Percentiles rank a stretch among this genome's conserved stretches.
Evolutionary conservation across 257 asterid species (phyloP).

Genomic region (Knoxia roxburghii): DNA sequence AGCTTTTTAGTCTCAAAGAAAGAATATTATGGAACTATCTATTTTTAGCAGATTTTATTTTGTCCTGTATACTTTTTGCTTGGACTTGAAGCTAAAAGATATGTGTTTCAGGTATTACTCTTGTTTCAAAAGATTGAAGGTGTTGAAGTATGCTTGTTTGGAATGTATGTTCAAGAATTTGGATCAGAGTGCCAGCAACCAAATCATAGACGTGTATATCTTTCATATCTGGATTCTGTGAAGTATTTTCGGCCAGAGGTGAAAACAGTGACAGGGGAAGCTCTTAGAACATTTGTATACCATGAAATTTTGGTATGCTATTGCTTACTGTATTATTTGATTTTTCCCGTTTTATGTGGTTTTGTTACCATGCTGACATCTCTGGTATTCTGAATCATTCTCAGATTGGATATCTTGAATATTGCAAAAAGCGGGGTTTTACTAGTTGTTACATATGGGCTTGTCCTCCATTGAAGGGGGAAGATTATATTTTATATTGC

Average conservation of each 20-base stretch:
- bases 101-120: conserved; percentile 63
- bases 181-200: conserved; percentile 98
- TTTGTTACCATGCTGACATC: conserved; percentile 10
- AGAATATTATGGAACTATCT: neutral
- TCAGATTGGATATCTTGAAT: conserved; percentile 93
- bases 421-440: conserved; percentile 93
- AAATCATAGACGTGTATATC: conserved; percentile 97
- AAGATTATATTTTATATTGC: conserved; percentile 94
- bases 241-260: conserved; percentile 98
- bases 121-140: conserved; percentile 97
- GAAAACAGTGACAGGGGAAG: conserved; percentile 90
- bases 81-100: conserved; percentile 21
- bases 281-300: conserved; percentile 94
- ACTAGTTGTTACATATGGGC: conserved; percentile 99
- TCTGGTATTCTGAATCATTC: conserved; percentile 10
- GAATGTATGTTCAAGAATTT: conserved; percentile 98
- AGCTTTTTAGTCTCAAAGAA: neutral
- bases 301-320: conserved; percentile 90
- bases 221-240: conserved; percentile 94
- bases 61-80: neutral
- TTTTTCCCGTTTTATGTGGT: neutral
- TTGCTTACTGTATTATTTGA: conserved; percentile 12
- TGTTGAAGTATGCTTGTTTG: conserved; percentile 96
- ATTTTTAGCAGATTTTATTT: neutral
- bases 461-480: conserved; percentile 97